These are phyloP conservation scores for Zarea fungicola DNA, from an alignment of 2,329 filamentous ascomycete genomes.

Conservation along the genomic window DNA sequence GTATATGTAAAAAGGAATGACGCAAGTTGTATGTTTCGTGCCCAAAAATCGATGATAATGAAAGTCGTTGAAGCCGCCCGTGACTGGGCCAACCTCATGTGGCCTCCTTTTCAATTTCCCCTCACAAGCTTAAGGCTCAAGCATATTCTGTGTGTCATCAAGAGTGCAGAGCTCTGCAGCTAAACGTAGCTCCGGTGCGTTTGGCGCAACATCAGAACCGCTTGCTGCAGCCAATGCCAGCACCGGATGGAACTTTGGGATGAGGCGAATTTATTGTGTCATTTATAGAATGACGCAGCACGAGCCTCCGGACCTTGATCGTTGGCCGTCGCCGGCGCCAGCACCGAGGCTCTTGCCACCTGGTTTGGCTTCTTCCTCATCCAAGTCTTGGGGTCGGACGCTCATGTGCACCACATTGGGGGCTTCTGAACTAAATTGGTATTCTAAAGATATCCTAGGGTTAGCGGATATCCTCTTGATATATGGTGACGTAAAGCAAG, in stretches of 20 bases:
- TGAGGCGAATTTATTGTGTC: no score
- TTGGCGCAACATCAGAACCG: no score
- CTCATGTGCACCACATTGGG: conserved; percentile 95
- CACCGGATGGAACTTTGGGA: no score
- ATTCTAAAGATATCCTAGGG: conserved; percentile 54
- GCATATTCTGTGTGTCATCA: no score
- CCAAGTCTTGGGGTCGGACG: conserved; percentile 78
- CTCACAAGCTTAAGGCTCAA: no score
- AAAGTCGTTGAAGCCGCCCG: conserved; percentile 1
- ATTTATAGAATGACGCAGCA: conserved; percentile 51
- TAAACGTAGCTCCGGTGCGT: no score
- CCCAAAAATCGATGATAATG: conserved; percentile 1
- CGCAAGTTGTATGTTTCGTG: conserved; percentile 4
- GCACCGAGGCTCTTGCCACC: conserved; percentile 47
- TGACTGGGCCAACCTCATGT: neutral
- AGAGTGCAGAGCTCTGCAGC: no score
- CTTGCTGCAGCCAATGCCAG: no score
- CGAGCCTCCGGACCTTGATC: conserved; percentile 33
- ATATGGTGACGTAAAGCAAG: no score
- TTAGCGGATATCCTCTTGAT: no score
- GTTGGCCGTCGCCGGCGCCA: conserved; percentile 35
- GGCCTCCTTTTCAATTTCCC: no score
- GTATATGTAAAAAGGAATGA: conserved; percentile 10
- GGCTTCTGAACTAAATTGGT: conserved; percentile 66
- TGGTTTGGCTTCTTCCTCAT: conserved; percentile 71